Evolutionary conservation across 139 green algal genomes (phyloP).

Genomic region (Astrephomene gubernaculifera): DNA sequence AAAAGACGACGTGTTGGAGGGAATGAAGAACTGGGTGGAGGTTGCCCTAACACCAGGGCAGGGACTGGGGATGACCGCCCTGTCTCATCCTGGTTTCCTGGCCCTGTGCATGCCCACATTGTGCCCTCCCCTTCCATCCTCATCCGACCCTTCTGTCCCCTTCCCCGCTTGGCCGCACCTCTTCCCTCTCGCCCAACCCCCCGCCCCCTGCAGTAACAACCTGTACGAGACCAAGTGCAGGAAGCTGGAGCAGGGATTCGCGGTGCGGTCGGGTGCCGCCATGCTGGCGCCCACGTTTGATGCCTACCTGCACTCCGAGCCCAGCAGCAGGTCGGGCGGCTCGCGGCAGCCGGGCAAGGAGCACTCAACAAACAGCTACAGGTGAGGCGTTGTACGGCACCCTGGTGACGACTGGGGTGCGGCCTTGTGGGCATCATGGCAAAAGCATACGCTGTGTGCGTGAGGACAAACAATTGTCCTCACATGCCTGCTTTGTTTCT

Average conservation of each 20-base stretch:
- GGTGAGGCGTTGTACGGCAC: too few relatives aligned
- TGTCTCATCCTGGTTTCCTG: too few relatives aligned
- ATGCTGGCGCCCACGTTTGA: not conserved
- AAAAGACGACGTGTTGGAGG: too few relatives aligned
- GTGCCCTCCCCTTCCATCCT: not conserved
- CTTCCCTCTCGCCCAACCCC: too few relatives aligned
- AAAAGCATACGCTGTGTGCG: not conserved
- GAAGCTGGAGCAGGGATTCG: slow-evolving; percentile 23
- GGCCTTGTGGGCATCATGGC: not conserved
- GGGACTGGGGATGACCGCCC: too few relatives aligned
- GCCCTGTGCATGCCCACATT: too few relatives aligned
- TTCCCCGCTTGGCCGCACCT: not conserved
- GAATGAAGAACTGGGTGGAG: too few relatives aligned
- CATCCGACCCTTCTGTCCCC: not conserved
- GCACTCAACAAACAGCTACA: not conserved
- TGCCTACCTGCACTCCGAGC: not conserved
- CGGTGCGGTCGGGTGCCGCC: not conserved
- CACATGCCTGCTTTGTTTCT: not conserved
- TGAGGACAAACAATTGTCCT: not conserved
- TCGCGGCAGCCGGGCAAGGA: not conserved
- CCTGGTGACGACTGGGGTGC: too few relatives aligned
- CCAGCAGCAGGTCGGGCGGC: not conserved
- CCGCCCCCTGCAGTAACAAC: not conserved
- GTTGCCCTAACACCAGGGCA: too few relatives aligned
- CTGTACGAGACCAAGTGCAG: slow-evolving; percentile 20